A percentile compares a stretch with the other conserved stretches of the same genome.
Evolutionary conservation across 352 stramenopile genomes (phyloP).

Genomic region (Phytophthora hybrid): DNA sequence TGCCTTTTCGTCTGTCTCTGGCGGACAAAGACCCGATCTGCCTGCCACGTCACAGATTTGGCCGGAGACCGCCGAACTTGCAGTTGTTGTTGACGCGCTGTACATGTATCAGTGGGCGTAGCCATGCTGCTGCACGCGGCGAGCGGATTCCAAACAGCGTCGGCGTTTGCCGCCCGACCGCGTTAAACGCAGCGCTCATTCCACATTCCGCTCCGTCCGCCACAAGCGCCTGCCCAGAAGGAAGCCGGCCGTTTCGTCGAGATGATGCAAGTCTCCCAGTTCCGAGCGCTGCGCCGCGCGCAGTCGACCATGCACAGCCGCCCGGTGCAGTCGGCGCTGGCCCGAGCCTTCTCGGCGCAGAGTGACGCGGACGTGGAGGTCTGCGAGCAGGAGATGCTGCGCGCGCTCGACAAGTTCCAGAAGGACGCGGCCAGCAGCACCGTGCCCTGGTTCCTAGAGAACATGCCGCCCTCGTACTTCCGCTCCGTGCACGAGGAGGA

Average conservation of each 20-base stretch:
- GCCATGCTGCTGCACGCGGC: no score
- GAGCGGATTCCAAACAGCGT: no score
- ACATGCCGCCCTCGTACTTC: conserved; percentile 93
- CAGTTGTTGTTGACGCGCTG: conserved; percentile 7
- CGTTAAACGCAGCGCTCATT: conserved; percentile 25
- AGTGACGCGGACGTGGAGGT: conserved; percentile 31
- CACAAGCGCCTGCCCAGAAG: conserved; percentile 30
- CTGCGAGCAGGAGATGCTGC: conserved; percentile 55
- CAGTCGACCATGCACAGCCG: conserved; percentile 17
- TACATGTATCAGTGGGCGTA: not conserved
- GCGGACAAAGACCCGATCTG: not conserved
- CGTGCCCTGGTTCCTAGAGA: conserved; percentile 88
- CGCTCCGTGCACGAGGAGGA: conserved; percentile 85
- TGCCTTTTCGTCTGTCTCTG: conserved; percentile 34
- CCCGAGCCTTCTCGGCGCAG: conserved; percentile 32
- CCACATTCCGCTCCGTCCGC: conserved; percentile 29
- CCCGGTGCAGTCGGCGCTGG: conserved; percentile 14
- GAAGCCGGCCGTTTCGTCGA: conserved; percentile 16
- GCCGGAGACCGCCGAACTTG: conserved; percentile 31
- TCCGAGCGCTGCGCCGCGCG: conserved; percentile 23
- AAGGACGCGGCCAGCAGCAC: conserved; percentile 73
- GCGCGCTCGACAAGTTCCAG: conserved; percentile 75
- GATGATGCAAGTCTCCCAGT: conserved; percentile 36
- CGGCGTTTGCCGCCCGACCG: not conserved
- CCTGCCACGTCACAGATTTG: conserved; percentile 36